Evolutionary conservation across 2,329 filamentous ascomycete genomes (phyloP), one percentile per base, ranked within the genome.

Genomic region (Fusarium sp.): DNA sequence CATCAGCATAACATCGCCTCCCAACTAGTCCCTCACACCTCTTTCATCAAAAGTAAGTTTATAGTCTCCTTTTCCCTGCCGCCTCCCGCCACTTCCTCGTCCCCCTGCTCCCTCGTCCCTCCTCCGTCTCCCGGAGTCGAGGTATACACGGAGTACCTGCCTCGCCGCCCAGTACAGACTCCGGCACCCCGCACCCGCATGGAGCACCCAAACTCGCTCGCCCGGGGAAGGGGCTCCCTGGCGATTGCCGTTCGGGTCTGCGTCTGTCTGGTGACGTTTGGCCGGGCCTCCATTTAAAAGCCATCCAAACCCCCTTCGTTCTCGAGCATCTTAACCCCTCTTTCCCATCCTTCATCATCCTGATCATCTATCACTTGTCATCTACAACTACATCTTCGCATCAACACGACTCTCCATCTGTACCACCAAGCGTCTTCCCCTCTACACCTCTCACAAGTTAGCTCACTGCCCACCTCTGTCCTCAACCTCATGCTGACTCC

Each of bases 251-350:
- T 47, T 22, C 25, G 22, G 16, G 42, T 47, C 42, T 22, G 42
- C 13, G 42, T 25, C 42, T 45, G 42, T 68, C 67, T 72, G 67
- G 76, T 78, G 74, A 78, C 76, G 76, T 74, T 78, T 60, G 64
- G 61, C 50, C 65, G 52, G 54, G 75, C 71, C 60, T 74, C 58
- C 61, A 36, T 76, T 77, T 77, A 78, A 78, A 78, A 75, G 60
- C 68, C 71, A 70, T 67, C 70, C 57, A 57, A 47, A 25, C 64
- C 73, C 73, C 69, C 68, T 64, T 71, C 65, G 22, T 35, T 45
- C 40, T 65, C 50, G 16, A 45, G 33, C 64, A 16, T 42, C 59
- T 62, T 38, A 27, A 69, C 69, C 74, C 76, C 66, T 78, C 76
- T 66, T 75, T 66, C 47, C 65, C 63, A 74, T 71, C 65, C 69